Base-by-base conservation (phyloP, 2,329 filamentous ascomycete species). In the Aureobasidium musti region DNA sequence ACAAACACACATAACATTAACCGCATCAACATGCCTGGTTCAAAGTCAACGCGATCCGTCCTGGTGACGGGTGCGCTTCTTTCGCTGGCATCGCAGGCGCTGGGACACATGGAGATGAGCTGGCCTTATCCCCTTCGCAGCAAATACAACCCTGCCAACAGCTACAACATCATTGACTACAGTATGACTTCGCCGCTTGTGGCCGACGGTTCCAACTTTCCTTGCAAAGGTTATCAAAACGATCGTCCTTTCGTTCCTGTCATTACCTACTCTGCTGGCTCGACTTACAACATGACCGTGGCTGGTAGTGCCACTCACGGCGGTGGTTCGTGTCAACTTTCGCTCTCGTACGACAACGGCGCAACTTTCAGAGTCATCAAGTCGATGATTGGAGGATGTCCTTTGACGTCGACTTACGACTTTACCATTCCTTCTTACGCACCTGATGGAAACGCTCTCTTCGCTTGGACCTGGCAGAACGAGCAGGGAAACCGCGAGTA, bases 241-340 rank as follows among this genome's bases (percentile, higher is more conserved):
- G 82, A 84, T 68, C 74, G 74, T 19, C 73, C 78, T 1, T 86
- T 86, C 69, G 76, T 79, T 21, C 77, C 86, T 5, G 84, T 87
- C 23, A 86, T 84, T 41, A 85, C 82, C 28, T 93, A 89, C 76
- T 74, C 79, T 4, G 83, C 87, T 6, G 91, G 91, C 39, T 77
- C 82, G 66, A 77, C 80, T 33, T 87, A 91, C 77, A 84, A 85
- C 70, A 82, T 92, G 77, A 85, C 83, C 67, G 79, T 93, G 64
- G 79, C 78, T 67, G 90, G 90, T 41, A 83, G 83, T 60, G 79
- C 78, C 10, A 78, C 76, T 19, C 90, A 92, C 79, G 80, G 82
- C 43, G 90, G 91, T 45, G 91, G 91, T 47, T 91, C 87, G 11
- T 93, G 91, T 79, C 91, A 95, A 79, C 81, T 91, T 54, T 86